Evolutionary conservation across 345 rosid species (phyloP).

Genomic region (Salix udensis): DNA sequence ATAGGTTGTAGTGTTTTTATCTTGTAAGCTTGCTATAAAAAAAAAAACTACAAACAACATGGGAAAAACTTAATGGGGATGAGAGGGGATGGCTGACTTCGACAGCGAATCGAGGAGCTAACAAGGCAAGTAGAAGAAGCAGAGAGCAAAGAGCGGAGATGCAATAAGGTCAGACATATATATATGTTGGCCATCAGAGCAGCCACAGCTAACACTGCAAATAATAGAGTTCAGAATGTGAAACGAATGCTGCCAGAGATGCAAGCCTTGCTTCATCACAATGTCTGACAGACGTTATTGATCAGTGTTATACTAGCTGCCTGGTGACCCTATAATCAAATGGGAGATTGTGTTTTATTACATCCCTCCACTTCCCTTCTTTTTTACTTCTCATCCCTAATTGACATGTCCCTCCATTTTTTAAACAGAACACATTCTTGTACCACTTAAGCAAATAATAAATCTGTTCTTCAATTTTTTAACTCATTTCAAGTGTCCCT

Average conservation of each 20-base stretch:
- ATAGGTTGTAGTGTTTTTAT: too few species aligned
- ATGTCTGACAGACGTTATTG: background rate
- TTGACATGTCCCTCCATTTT: too few species aligned
- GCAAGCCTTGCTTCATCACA: conserved; percentile 48
- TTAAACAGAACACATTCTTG: too few species aligned
- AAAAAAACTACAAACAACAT: too few species aligned
- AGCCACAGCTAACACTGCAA: conserved; percentile 23
- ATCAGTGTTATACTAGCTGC: too few species aligned
- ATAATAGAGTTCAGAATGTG: conserved; percentile 27
- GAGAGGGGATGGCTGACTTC: conserved; percentile 21
- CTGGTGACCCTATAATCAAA: background rate
- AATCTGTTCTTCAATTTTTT: background rate
- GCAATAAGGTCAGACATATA: conserved; percentile 41
- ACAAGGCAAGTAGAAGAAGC: conserved; percentile 68
- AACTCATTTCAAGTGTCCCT: background rate
- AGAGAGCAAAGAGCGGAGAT: conserved; percentile 49
- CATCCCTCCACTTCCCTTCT: background rate
- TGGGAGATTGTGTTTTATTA: background rate
- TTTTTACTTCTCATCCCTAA: too few species aligned
- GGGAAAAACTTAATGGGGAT: too few species aligned
- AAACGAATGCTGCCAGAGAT: conserved; percentile 61
- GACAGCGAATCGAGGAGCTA: conserved; percentile 61
- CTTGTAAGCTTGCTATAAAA: too few species aligned
- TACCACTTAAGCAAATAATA: background rate
- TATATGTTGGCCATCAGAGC: conserved; percentile 71